Base-by-base conservation (phyloP, 2,329 filamentous ascomycete genomes). In the Hysterium pulicare region DNA sequence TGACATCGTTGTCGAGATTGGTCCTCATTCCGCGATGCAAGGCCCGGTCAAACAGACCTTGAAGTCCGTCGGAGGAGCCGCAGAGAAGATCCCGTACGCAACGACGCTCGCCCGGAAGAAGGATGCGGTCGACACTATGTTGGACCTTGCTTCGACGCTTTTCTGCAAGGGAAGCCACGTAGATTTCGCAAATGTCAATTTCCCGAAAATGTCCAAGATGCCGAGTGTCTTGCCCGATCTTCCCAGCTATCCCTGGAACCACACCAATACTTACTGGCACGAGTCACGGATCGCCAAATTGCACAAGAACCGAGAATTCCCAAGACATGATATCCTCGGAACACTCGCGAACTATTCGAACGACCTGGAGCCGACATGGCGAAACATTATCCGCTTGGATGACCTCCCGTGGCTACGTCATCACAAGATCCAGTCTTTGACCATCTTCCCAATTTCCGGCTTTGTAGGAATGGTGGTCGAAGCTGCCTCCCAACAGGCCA, bases 331-430 rank as follows among this genome's bases (percentile, higher is more conserved):
- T 58, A 46, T 56, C n/a, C 30, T 34, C 32, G 32, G n/a, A 8
- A 15, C 36, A 2, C 37, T 47, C 2, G 46, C 41, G 1, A 40
- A 32, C 11, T 42, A 48, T 26, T 46, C 42, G 4, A 31, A 61
- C 3, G 51, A 50, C 4, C 34, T 53, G 2, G 55, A 56, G 32
- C 57, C 62, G 0, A 48, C 44, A 20, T 78, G 76, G 76, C 63
- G 74, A 13, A 72, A 73, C 36, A 57, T 73, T 15, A 58, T 76
- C 8, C 61, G 64, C 0, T 40, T 70, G 0, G 57, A 68, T 8
- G 64, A 70, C 3, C 57, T 61, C 1, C 70, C 71, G 0, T 78
- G 76, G 76, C 48, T 77, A 4, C 54, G 57, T 1, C 71, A 77
- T 42, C 74, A 78, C 40, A 55, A 68, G 38, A 62, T 76, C 9